Evolutionary conservation across 495 filamentous ascomycete genomes (phyloP), one percentile per base, ranked within the genome.

Genomic region (Aspergillus sclerotioniger): DNA sequence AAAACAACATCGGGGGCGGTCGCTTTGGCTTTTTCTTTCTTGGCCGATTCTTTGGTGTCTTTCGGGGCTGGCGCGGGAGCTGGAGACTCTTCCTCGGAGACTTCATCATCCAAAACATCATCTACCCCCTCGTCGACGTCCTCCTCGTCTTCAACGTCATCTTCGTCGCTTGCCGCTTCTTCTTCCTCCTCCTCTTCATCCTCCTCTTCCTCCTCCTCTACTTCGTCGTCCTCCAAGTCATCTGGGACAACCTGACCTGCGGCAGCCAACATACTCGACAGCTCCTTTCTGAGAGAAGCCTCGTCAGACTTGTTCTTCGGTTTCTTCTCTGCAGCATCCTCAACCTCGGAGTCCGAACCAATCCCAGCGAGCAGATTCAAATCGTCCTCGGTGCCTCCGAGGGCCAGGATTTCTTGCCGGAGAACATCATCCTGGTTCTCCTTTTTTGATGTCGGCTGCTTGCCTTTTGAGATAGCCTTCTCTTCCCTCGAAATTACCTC

Each of bases 341-440:
- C 82, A 13, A 79, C 75, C 62, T 90, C 86, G 29, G 81, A 81
- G 51, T 83, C 85, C 0, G 87, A 89, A 51, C 83, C 76, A 13
- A 85, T 62, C 59, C 77, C 82, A 15, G 76, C 83, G 47, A 92
- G 73, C 35, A 91, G 72, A 46, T 87, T 82, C 41, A 87, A 69
- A 65, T 92, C 89, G 25, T 90, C 87, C 66, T 90, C 82, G 28
- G 87, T 88, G 20, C 90, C 90, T 17, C 90, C 90, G 39, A 95
- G 78, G 19, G 85, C 87, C 54, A 84, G 67, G 60, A 95, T 90
- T 62, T 92, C 90, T 60, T 87, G 81, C 31, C 89, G 78, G 33
- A 90, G 71, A 29, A 66, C 62, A 62, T 74, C 70, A 50, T 76
- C 67, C 28, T 64, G 62, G 9, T 60, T 64, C n/a, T 33, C 50